Evolutionary conservation across 768 basidiomycete species (phyloP), one percentile per base, ranked within the genome.

Genomic region (Termitomyces bulborhizus): DNA sequence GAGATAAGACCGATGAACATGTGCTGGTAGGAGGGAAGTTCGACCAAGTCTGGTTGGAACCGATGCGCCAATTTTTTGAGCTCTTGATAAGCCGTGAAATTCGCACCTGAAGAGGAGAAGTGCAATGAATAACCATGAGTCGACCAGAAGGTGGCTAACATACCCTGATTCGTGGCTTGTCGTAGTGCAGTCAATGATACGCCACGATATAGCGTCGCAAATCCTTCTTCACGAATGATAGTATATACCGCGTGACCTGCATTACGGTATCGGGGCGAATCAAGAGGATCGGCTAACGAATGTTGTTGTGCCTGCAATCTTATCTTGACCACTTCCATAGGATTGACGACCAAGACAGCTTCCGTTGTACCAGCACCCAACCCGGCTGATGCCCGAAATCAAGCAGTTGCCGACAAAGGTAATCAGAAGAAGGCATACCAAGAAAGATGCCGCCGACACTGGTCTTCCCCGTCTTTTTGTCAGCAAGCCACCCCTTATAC

Each of bases 301-400:
- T 98, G 97, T 66, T 90, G 88, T 66, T 99, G 97, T 3, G 97
- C 96, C 71, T 99, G 97, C 63, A 99, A 74, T 27, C 97, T 84
- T 66, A 99, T 98, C 78, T 98, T 98, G 68, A 99, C 91, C 18
- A 98, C 97, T 68, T 99, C 97, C 97, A 99, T 98, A 0, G 97
- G 97, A 44, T 90, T 96, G 11, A 99, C 97, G 44, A 99, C 93
- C 15, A 84, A 77, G 16, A 99, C 83, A 2, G 95, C 97, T 71
- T 98, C 97, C 0, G 93, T 90, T n/a, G 87, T 87, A 26, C 97
- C 97, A 4, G 97, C 96, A 44, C 87, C 93, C 29, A 99, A 77
- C 59, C 97, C 97, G 63, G 96, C 95, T 95, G 32, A 29, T 51
- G 9, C 32, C 21, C 43, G 43, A 49, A 7, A 27, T 55, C 29